Base-by-base conservation (phyloP, 2,329 filamentous ascomycete species). In the Colletotrichum sp. region DNA sequence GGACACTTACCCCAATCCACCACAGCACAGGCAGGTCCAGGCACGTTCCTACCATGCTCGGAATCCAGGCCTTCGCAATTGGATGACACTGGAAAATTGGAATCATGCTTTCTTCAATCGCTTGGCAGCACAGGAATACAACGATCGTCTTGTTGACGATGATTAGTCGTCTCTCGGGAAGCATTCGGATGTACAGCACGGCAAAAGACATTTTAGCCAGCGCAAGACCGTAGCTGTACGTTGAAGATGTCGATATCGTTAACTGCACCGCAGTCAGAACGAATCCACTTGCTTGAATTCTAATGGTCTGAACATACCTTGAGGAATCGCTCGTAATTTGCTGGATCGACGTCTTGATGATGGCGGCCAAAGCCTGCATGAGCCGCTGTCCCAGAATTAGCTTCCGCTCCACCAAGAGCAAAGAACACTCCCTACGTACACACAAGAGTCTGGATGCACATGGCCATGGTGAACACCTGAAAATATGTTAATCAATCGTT, bases 121-220 rank as follows among this genome's bases (percentile, higher is more conserved):
- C 81, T 55, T 83, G 82, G 36, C 77, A 78, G 7, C 78, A 66
- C 4, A 83, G 62, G 26, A 83, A 83, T 2, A 64, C 78, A 3
- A 82, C 69, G 21, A 83, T 56, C 12, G 71, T 26, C 63, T 82
- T 83, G 52, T 83, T 84, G 12, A 82, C 66, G 5, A 81, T 71
- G 8, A 72, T 69, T 5, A 82, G 79, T 12, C 64, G 59, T 38
- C 76, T 76, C 4, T 79, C 77, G 1, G 81, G 79, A 18, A 82
- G 80, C 56, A 84, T 81, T 59, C 81, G 80, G 10, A 83, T 59
- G 73, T 83, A 83, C 7, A 84, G 75, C 2, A 82, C 75, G 3
- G 82, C 81, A 30, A 84, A 83, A 2, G 81, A 83, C 13, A 81
- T 80, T 63, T 83, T 82, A 16, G 82, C 82, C 5, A 80, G 69